Base-by-base conservation (phyloP, 208 protist genomes). In the Histomonas meleagridis region DNA sequence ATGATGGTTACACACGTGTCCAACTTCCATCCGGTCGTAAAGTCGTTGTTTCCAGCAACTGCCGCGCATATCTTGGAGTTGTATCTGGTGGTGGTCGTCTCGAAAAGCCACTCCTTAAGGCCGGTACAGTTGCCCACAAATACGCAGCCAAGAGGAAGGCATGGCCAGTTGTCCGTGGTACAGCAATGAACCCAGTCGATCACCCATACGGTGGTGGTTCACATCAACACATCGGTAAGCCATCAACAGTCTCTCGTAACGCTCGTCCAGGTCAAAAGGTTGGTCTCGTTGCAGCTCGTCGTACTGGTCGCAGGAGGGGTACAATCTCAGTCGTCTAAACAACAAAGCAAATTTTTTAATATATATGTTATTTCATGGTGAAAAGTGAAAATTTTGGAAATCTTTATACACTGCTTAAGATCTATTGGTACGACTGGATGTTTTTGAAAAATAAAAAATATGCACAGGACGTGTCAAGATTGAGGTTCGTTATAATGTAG, bases 151-250 rank as follows among this genome's bases (percentile, higher is more conserved):
- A 99, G 96, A 96, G 98, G 92, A 99, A 99, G 95, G 96, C 95
- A 94, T 99, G 98, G 98, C 98, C 98, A 72, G 94, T 95, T 46
- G 97, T 99, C 43, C 95, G 98, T 95, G 98, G 98, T 98, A 98
- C 99, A 49, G 96, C 97, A 90, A 99, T 99, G 96, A 99, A 99
- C 96, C 93, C 90, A 55, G 94, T 96, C 9, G 95, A 96, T 62
- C 98, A 99, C 95, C 98, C 98, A 55, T 97, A 99, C 94, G 98
- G 98, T 97, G 98, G 98, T 98, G 98, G 98, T 98, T 99, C 99
- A 95, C 98, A 99, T 96, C 97, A 99, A 97, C 98, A 99, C 95
- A 97, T 99, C 96, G 98, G 98, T 95, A 95, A 98, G 51, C 93
- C 95, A 51, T 94, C 95, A 51, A 95, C 93, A 57, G 57, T 93